Base-by-base conservation (phyloP, 345 rosid species). In the Syzygium aqueum region DNA sequence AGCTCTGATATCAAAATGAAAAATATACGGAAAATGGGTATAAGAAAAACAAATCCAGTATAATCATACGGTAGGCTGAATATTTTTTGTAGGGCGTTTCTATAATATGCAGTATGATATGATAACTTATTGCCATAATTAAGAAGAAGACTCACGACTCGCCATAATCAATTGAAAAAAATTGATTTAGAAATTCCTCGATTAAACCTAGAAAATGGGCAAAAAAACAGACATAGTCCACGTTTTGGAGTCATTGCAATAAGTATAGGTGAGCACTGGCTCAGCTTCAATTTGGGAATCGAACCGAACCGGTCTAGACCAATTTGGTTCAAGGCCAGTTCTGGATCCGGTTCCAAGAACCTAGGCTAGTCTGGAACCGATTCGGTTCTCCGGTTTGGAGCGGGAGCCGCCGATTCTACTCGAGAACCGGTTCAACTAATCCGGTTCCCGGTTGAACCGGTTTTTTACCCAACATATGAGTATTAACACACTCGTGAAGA, bases 271-370 rank as follows among this genome's bases (percentile, higher is more conserved):
- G 78, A 8, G 22, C 46, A 33, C 21, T 33, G 80, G 4, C 3
- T n/a, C 0, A 0, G 4, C 4, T n/a, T 2, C 4, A 51, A 56
- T 3, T 10, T 23, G 27, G 3, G 61, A 56, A 56, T 56, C 12
- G 5, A 12, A 56, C 27, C 1, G 25, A 21, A 30, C 7, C 23
- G 43, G 43, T 17, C 3, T 53, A 6, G 23, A 19, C 19, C 23
- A 5, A 67, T 33, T 67, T 23, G 23, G 23, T 67, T 67, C 22
- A 33, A 67, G 13, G 6, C 11, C 6, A 16, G 33, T 30, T 30
- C 78, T 37, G 17, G 21, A 67, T 14, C 28, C 21, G 78, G 6
- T 30, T 33, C 43, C 3, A 11, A 67, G 23, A 17, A 16, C 11
- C 43, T 2, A 67, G 43, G 17, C 16, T 8, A 16, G 40, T 65